Percentiles rank a stretch among this genome's conserved stretches.
phyloP scores from a whole-genome alignment of 1,284 basidiomycete genomes.

The Golubevia pallescens region DNA sequence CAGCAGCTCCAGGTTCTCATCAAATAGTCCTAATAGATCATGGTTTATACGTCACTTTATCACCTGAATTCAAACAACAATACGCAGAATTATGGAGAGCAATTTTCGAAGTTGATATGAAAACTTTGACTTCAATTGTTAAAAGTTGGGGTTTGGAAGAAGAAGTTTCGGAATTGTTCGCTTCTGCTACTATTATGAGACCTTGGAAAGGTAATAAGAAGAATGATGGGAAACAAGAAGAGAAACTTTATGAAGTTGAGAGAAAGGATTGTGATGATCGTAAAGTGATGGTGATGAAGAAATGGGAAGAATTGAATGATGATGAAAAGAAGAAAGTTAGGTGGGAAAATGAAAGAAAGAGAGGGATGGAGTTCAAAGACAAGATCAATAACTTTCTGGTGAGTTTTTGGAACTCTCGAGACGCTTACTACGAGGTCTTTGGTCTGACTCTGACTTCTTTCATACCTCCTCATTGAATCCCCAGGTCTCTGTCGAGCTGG shows the following conservation, averaged over 20 bases:
- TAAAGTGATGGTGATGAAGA: too few relatives aligned
- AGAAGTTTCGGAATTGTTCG: slow-evolving; percentile 40
- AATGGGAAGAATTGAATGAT: neutral
- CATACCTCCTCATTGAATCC: too few relatives aligned
- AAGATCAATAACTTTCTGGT: slow-evolving; percentile 38
- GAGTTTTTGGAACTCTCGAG: too few relatives aligned
- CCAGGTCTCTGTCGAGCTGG: slow-evolving; percentile 34
- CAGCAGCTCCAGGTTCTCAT: slow-evolving; percentile 34
- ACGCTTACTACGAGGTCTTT: too few relatives aligned
- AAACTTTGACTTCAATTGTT: slow-evolving; percentile 36
- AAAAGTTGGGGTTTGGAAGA: slow-evolving; percentile 48
- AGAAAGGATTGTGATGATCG: too few relatives aligned
- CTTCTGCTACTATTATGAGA: slow-evolving; percentile 41
- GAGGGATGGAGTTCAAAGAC: slow-evolving; percentile 4
- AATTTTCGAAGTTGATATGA: slow-evolving; percentile 44
- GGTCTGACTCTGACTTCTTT: too few relatives aligned
- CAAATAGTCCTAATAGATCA: slow-evolving; percentile 55
- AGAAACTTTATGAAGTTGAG: slow-evolving; percentile 24
- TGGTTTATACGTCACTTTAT: slow-evolving; percentile 44
- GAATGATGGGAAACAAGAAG: slow-evolving; percentile 15
- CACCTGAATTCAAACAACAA: slow-evolving; percentile 38
- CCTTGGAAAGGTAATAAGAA: slow-evolving; percentile 44
- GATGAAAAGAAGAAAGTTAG: slow-evolving; percentile 11
- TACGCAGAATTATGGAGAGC: slow-evolving; percentile 52
- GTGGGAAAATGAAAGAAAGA: too few relatives aligned